Base-by-base conservation (phyloP, 352 stramenopile genomes). In the Phytophthora podocarpi region DNA sequence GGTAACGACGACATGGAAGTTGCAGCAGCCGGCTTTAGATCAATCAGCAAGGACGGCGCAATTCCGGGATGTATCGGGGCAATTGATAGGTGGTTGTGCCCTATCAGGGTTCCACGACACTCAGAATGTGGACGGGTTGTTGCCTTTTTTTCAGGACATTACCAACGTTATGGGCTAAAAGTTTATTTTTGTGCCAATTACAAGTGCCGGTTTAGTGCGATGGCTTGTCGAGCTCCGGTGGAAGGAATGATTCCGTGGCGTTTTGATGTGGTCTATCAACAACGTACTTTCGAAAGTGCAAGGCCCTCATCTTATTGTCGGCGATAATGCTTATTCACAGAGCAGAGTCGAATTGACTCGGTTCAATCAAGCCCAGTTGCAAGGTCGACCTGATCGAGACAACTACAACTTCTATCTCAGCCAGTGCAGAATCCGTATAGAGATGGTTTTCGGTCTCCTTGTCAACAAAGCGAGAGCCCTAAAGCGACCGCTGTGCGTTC, bases 391-490 rank as follows among this genome's bases (percentile, higher is more conserved):
- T 10, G 39, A 50, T 30, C 18, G 39, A 4, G 51, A 50, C 21
- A 47, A 26, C 20, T 59, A 51, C 39, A 59, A 50, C 18, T 59
- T 50, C 10, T 42, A 42, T 47, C 35, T 58, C 2, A 59, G 39
- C 31, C 51, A 59, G 24, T 28, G 20, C 13, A 12, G 40, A n/a
- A 60, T 52, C 15, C 30, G 52, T 2, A 23, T 46, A 13, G 52
- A 60, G 10, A 60, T 60, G 52, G 52, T 23, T 0, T 60, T 60
- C 42, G 50, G 50, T 12, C 28, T 59, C 0, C 11, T 59, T 0
- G 52, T 53, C 0, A 52, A 60, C 9, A 60, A 53, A n/a, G 52
- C 40, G 52, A 45, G 52, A 31, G 52, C 52, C 3, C 21, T 52
- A 1, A 51, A 52, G 31, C 21, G 23, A 3, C 40, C 30, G 12